Evolutionary conservation across 345 rosid species (phyloP).

Genomic region (Bruguiera gymnorhiza): DNA sequence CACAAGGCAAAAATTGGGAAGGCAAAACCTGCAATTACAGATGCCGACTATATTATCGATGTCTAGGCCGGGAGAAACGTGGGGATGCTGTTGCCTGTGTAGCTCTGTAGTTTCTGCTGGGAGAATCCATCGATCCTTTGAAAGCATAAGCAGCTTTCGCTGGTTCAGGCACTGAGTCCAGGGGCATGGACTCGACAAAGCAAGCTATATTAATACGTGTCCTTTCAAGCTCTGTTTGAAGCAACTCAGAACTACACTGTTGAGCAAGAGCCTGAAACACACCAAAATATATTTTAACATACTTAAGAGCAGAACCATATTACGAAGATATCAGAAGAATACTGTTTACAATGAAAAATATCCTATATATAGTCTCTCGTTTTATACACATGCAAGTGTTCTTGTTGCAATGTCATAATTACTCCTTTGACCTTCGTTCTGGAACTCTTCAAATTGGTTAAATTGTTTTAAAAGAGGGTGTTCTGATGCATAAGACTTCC

Average conservation of each 20-base stretch:
- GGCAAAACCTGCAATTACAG: slow-evolving; percentile 8
- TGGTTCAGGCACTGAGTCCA: slow-evolving; percentile 60
- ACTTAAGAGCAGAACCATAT: background rate
- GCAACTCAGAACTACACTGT: slow-evolving; percentile 74
- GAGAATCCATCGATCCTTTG: slow-evolving; percentile 65
- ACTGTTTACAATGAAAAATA: background rate
- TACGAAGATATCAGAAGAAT: background rate
- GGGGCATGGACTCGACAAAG: slow-evolving; percentile 62
- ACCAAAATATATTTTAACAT: background rate
- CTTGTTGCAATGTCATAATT: background rate
- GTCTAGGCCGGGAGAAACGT: slow-evolving; percentile 50
- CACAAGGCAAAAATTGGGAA: background rate
- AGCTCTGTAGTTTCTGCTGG: slow-evolving; percentile 38
- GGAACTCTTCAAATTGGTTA: background rate
- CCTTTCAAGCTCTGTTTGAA: slow-evolving; percentile 81
- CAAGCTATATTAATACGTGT: slow-evolving; percentile 93
- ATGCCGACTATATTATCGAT: slow-evolving; percentile 33
- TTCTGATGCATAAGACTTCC: too few species aligned
- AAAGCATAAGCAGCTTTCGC: slow-evolving; percentile 62
- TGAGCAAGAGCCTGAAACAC: slow-evolving; percentile 68
- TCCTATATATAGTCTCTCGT: background rate
- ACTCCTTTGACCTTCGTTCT: background rate
- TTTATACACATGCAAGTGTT: background rate
- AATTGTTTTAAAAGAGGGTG: background rate
- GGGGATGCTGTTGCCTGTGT: slow-evolving; percentile 52